A percentile compares a stretch with the other conserved stretches of the same genome.
Evolutionary conservation across 164 flowering plant genomes (phyloP).

Genomic region (Magnolia kwangsiensis): DNA sequence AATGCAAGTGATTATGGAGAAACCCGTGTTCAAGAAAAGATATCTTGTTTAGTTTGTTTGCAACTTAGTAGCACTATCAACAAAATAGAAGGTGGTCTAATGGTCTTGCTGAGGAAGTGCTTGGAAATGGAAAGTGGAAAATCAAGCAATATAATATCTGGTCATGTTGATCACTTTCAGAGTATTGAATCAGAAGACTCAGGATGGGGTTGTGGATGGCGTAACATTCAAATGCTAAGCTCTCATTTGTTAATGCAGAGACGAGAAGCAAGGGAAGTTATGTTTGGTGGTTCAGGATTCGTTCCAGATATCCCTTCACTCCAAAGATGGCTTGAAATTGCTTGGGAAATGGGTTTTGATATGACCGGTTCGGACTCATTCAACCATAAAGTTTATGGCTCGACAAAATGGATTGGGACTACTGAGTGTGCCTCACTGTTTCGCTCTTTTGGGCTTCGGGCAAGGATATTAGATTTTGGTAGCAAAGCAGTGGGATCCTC

Average conservation of each 20-base stretch:
- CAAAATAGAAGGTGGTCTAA: constrained; percentile 53
- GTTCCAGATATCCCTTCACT: constrained; percentile 79
- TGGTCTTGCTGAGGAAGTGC: constrained; percentile 54
- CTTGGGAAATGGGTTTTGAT: constrained; percentile 86
- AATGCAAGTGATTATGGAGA: constrained; percentile 1
- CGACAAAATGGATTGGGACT: constrained; percentile 76
- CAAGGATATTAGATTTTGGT: constrained; percentile 76
- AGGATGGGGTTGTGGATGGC: constrained; percentile 99
- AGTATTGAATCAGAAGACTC: constrained; percentile 49
- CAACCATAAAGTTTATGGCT: constrained; percentile 53
- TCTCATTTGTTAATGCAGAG: constrained; percentile 66
- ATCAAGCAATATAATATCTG: constrained; percentile 41
- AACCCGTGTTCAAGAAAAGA: constrained; percentile 24
- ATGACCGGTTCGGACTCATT: constrained; percentile 51
- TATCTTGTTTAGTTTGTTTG: constrained; percentile 29
- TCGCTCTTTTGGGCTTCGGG: constrained; percentile 83
- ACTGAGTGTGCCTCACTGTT: constrained; percentile 89
- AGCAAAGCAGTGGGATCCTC: constrained; percentile 33
- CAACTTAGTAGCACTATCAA: constrained; percentile 42
- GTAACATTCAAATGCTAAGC: constrained; percentile 88
- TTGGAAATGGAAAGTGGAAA: constrained; percentile 50
- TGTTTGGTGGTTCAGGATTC: constrained; percentile 76
- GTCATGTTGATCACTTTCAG: constrained; percentile 69
- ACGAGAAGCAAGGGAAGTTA: constrained; percentile 46
- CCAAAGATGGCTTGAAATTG: constrained; percentile 92